Base-by-base conservation (phyloP, 2,329 filamentous ascomycete genomes). In the Diaporthe aspalathi region DNA sequence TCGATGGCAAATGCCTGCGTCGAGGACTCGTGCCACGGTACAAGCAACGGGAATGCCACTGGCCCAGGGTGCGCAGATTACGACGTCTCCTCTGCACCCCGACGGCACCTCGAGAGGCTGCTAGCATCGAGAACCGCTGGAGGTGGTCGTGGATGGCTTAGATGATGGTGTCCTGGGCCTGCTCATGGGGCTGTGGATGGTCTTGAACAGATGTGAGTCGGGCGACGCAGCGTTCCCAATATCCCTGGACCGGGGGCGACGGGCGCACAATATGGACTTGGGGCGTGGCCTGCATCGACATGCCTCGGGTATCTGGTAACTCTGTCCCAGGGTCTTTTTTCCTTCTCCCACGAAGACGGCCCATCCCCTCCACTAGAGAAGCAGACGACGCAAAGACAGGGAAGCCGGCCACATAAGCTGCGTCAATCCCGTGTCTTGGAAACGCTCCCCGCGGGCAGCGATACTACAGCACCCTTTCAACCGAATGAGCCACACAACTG, bases 1-100 rank as follows among this genome's bases (percentile, higher is more conserved):
- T 49, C 27, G 14, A 9, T 35, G 43, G 40, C 27, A 47, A 20
- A 63, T 49, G 57, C 57, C 57, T 63, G 57, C 17, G 24, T 63
- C 40, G 5, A 4, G 12, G 11, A 43, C 24, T 32, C 9, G 24
- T n/a, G 22, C 27, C 17, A 50, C 22, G 11, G 47, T 50, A 32
- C 20, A 17, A 47, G 35, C 20, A 20, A 17, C 22, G n/a, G 43
- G 29, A 49, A 49, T 63, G 29, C 60, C 20, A n/a, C 27, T 12
- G 43, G 11, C 32, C 43, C 22, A 20, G 16, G 17, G 14, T 11
- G 5, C 6, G 24, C 32, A 35, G n/a, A 14, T 40, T 57, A 56
- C 12, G 27, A 38, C 35, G 29, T 29, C 12, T 24, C 60, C 27
- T 38, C n/a, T 27, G 49, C 43, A 17, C 27, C 27, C 29, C 22